A percentile compares a stretch with the other conserved stretches of the same genome.
phyloP scores from a whole-genome alignment of 2,329 filamentous ascomycete species.

The Hymenoscyphus occultus region DNA sequence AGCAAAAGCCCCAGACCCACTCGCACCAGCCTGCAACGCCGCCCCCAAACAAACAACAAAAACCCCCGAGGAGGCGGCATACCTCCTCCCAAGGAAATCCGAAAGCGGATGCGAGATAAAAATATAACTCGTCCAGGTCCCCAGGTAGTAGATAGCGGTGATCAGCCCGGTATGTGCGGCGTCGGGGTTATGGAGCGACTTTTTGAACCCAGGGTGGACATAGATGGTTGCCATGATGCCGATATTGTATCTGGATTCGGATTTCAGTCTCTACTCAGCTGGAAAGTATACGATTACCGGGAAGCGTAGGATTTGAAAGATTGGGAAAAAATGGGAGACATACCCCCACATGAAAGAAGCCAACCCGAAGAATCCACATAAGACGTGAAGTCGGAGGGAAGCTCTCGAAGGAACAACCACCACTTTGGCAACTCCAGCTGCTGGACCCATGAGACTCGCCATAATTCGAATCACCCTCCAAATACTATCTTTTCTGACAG shows the following conservation, averaged over 20 bases:
- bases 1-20: conserved; percentile 41
- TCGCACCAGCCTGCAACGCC: conserved; percentile 46
- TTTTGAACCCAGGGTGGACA: conserved; percentile 53
- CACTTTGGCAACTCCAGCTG: background rate
- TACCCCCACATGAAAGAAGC: conserved; percentile 57
- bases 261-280: background rate
- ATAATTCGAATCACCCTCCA: background rate
- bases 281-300: background rate
- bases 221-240: conserved; percentile 56
- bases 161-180: conserved; percentile 50
- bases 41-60: conserved; percentile 48
- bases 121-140: conserved; percentile 54
- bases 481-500: background rate
- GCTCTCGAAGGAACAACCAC: conserved; percentile 12
- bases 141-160: conserved; percentile 56
- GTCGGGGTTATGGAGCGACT: conserved; percentile 44
- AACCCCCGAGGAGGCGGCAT: conserved; percentile 49
- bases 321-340: conserved; percentile 22
- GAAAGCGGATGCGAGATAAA: conserved; percentile 51
- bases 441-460: background rate
- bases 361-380: conserved; percentile 53
- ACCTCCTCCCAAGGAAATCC: conserved; percentile 50
- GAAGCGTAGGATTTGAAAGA: background rate
- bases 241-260: conserved; percentile 49
- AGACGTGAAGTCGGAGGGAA: conserved; percentile 41